phyloP scores from a whole-genome alignment of 257 asterid species.

The Misopates orontium region DNA sequence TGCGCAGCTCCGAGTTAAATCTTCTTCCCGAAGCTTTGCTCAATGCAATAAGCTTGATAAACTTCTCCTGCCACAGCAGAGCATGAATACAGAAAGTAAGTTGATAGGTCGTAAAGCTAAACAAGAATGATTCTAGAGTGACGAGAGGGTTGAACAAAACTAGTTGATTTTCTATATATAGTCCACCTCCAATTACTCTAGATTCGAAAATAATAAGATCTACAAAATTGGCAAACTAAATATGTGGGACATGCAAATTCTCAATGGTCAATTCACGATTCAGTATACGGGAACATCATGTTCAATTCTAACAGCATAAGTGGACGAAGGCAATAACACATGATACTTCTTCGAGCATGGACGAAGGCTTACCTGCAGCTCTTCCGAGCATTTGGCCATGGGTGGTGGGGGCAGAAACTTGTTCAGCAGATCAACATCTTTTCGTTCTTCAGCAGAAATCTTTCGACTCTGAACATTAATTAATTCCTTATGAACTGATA shows the following conservation, averaged over 20 bases:
- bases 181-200: neutral
- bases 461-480: constrained; percentile 35
- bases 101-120: constrained; percentile 8
- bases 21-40: constrained; percentile 76
- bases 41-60: constrained; percentile 61
- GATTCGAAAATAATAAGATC: neutral
- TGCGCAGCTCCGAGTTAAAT: constrained; percentile 93
- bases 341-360: too few species aligned
- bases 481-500: too few species aligned
- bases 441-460: constrained; percentile 52
- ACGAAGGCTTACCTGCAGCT: constrained; percentile 70
- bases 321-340: too few species aligned
- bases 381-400: constrained; percentile 69
- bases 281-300: neutral
- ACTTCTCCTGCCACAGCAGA: constrained; percentile 56
- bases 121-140: constrained; percentile 8
- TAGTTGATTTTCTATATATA: too few species aligned
- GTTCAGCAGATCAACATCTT: constrained; percentile 55
- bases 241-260: neutral
- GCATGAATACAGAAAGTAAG: constrained; percentile 12
- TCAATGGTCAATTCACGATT: neutral
- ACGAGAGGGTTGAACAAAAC: too few species aligned
- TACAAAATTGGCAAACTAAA: neutral
- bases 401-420: constrained; percentile 84
- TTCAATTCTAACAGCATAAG: too few species aligned